Conservation (phyloP, 1,139 yeast genomes). For the Torulaspora pretoriensis region DNA sequence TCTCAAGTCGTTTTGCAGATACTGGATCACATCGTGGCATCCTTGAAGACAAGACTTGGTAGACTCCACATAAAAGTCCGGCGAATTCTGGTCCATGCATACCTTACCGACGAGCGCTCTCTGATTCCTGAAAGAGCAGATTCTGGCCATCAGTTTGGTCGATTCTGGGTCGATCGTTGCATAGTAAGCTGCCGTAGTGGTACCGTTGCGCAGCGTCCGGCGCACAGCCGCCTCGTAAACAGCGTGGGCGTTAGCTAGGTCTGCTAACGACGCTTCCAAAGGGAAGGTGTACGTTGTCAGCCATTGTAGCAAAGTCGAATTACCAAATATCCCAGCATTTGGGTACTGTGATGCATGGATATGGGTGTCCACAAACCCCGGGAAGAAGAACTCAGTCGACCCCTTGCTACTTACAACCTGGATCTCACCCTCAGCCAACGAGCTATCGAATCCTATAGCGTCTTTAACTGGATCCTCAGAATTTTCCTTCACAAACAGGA, state of each 20-base stretch:
- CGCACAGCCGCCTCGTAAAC: conserved; percentile 63
- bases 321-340: conserved; percentile 87
- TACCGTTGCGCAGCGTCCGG: conserved; percentile 71
- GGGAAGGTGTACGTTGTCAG: conserved; percentile 83
- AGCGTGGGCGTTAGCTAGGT: conserved; percentile 49
- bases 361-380: conserved; percentile 94
- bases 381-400: conserved; percentile 58
- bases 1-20: conserved; percentile 43
- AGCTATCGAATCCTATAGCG: conserved; percentile 22
- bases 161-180: conserved; percentile 81
- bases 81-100: conserved; percentile 80
- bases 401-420: conserved; percentile 21
- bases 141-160: conserved; percentile 69
- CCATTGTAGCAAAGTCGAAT: conserved; percentile 85
- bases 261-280: conserved; percentile 58
- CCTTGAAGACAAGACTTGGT: conserved; percentile 56
- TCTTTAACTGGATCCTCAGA: conserved; percentile 26
- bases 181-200: conserved; percentile 88
- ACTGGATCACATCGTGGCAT: conserved; percentile 53
- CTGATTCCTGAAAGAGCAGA: conserved; percentile 66
- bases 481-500: conserved; percentile 24
- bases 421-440: conserved; percentile 15
- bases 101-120: conserved; percentile 90
- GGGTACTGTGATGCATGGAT: conserved; percentile 97
- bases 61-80: conserved; percentile 62